Evolutionary conservation across 2,329 filamentous ascomycete genomes (phyloP).

Genomic region (Chaetomiaceae sp.): DNA sequence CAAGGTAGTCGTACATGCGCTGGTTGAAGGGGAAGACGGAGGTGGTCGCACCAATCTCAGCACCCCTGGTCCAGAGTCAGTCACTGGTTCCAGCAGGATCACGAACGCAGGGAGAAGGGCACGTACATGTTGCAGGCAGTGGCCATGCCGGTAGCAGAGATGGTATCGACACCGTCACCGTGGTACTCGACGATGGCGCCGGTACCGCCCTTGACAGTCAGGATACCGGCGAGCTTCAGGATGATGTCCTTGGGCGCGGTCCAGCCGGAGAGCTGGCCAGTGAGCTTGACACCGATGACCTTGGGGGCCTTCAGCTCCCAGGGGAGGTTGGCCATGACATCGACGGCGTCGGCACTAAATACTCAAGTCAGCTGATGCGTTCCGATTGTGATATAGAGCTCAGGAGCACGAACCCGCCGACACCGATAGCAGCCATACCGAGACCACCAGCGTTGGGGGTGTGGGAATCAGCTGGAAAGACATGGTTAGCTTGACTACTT

Average conservation of each 20-base stretch:
- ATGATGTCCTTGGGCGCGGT: conserved; percentile 95
- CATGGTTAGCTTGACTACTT: not conserved
- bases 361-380: not conserved
- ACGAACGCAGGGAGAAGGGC: conserved; percentile 6
- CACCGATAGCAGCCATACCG: conserved; percentile 90
- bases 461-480: conserved; percentile 65
- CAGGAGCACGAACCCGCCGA: conserved; percentile 57
- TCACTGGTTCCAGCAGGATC: not conserved
- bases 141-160: conserved; percentile 67
- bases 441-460: conserved; percentile 96
- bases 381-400: no score
- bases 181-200: conserved; percentile 81
- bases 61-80: conserved; percentile 26
- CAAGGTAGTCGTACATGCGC: conserved; percentile 93
- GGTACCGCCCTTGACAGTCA: conserved; percentile 97
- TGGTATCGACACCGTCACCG: conserved; percentile 65
- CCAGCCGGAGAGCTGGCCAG: conserved; percentile 85
- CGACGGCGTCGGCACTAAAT: conserved; percentile 77
- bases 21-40: conserved; percentile 98
- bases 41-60: conserved; percentile 79
- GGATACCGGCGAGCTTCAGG: conserved; percentile 91
- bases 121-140: conserved; percentile 67
- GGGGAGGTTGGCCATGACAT: conserved; percentile 94
- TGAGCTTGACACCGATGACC: conserved; percentile 93
- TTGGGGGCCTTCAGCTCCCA: conserved; percentile 99